These are phyloP conservation scores for Flaveria brownii DNA, from an alignment of 129 eudicot species.

Conservation along the genomic window DNA sequence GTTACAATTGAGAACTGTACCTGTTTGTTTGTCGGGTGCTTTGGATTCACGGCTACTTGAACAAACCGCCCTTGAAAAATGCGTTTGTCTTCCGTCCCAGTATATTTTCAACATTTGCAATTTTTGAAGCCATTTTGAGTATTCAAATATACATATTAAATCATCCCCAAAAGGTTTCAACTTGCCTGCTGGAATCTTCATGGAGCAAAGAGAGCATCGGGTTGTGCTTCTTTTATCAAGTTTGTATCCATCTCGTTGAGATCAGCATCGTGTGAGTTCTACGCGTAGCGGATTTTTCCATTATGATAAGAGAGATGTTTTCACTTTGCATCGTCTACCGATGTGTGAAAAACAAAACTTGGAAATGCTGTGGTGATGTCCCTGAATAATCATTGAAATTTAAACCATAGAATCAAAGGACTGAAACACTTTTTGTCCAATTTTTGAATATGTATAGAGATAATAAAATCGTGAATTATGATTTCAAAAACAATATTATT, in stretches of 20 bases:
- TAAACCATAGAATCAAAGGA: background rate
- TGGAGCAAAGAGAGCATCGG: background rate
- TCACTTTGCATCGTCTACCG: constrained; percentile 64
- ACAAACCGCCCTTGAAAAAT: background rate
- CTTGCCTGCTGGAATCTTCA: background rate
- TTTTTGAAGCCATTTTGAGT: background rate
- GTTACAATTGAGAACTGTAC: background rate
- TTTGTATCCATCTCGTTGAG: constrained; percentile 9
- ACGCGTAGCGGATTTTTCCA: background rate
- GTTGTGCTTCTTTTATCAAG: background rate
- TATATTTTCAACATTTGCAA: background rate
- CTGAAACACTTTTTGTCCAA: background rate
- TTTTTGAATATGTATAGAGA: background rate
- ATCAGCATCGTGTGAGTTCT: constrained; percentile 7
- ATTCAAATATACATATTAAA: background rate
- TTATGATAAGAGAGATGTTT: background rate
- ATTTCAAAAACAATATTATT: background rate
- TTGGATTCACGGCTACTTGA: background rate
- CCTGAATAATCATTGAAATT: constrained; percentile 47
- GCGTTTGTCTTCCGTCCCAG: background rate
- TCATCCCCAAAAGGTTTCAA: background rate
- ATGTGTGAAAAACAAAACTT: constrained; percentile 83
- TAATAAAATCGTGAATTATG: background rate
- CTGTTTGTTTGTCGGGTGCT: background rate
- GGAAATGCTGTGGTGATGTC: constrained; percentile 76